Conservation (phyloP, 1,139 yeast genomes). For the Williopsis jadinii region DNA sequence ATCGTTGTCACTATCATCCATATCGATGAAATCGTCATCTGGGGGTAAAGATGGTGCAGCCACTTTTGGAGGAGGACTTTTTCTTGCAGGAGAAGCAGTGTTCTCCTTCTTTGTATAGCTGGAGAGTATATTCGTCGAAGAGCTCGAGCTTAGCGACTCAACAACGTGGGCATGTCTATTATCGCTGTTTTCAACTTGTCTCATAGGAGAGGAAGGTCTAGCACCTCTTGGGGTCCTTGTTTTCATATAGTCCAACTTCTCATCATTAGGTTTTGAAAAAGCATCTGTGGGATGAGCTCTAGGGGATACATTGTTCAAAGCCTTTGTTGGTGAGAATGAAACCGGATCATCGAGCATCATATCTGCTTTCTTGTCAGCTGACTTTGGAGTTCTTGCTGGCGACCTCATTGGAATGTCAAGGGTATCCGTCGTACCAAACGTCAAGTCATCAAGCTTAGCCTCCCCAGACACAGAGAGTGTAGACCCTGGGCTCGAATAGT, state of each 20-base stretch:
- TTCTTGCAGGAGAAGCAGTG: constrained; percentile 7
- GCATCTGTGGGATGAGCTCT: neutral
- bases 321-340: constrained; percentile 13
- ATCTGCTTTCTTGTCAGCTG: neutral
- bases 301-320: constrained; percentile 8
- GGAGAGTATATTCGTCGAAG: constrained; percentile 19
- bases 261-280: neutral
- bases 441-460: neutral
- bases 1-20: constrained; percentile 16
- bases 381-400: constrained; percentile 21
- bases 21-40: constrained; percentile 19
- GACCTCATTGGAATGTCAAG: constrained; percentile 23
- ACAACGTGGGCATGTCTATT: constrained; percentile 26
- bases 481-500: neutral
- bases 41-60: constrained; percentile 14
- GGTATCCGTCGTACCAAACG: neutral
- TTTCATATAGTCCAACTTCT: neutral
- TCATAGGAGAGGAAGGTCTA: constrained; percentile 11
- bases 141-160: constrained; percentile 20
- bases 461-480: neutral
- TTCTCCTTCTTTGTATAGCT: constrained; percentile 13
- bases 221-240: constrained; percentile 6
- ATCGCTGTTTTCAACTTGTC: constrained; percentile 21
- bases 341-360: constrained; percentile 11
- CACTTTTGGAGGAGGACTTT: constrained; percentile 11